These are phyloP conservation scores for Neurospora sp. DNA, from an alignment of 495 filamentous ascomycete genomes.

Conservation along the genomic window DNA sequence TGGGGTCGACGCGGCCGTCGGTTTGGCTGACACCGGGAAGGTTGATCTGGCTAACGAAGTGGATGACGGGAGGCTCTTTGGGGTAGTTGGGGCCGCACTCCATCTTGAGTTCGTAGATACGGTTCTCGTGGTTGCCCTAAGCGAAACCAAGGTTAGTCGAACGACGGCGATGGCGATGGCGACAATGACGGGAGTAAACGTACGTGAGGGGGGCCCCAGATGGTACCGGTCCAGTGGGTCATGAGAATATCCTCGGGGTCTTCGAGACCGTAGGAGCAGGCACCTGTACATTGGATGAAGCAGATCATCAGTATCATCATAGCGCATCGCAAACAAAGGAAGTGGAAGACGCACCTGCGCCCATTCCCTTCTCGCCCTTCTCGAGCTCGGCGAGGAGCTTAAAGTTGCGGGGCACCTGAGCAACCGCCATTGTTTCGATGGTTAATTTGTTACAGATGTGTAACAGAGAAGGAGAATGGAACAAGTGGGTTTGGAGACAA, in stretches of 20 bases:
- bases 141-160: constrained; percentile 4
- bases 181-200: neutral
- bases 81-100: constrained; percentile 90
- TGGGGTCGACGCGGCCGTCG: constrained; percentile 77
- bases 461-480: neutral
- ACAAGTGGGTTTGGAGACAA: neutral
- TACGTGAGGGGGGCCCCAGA: constrained; percentile 93
- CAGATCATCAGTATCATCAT: neutral
- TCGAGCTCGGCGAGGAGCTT: constrained; percentile 93
- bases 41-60: constrained; percentile 90
- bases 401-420: constrained; percentile 92
- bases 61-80: constrained; percentile 73
- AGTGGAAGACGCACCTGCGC: constrained; percentile 56
- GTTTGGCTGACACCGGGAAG: constrained; percentile 78
- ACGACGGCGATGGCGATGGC: neutral
- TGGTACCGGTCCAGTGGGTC: constrained; percentile 98
- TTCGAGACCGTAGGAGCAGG: constrained; percentile 91
- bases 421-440: constrained; percentile 37
- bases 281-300: constrained; percentile 46
- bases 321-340: neutral
- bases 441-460: neutral
- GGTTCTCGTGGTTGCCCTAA: constrained; percentile 92
- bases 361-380: constrained; percentile 95
- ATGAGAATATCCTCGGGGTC: constrained; percentile 94
- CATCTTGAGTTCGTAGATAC: constrained; percentile 96